Conservation (phyloP, 2,329 filamentous ascomycete genomes). For the Microcera coccophila region DNA sequence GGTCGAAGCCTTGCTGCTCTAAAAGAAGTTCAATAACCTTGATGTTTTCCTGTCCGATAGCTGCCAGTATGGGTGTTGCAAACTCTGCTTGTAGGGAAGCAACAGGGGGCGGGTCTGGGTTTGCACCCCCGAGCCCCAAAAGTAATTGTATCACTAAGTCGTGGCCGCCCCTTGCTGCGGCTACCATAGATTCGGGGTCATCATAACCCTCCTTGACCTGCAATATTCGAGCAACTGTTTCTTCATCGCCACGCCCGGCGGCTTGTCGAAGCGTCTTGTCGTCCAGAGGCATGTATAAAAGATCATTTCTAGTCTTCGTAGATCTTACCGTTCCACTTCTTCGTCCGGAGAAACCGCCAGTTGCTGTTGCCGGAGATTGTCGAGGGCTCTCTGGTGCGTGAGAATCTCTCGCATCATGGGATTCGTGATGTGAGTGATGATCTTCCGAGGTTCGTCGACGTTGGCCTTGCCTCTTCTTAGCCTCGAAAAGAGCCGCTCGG, state of each 20-base stretch:
- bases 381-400: conserved; percentile 57
- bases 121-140: conserved; percentile 62
- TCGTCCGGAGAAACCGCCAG: conserved; percentile 39
- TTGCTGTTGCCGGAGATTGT: conserved; percentile 47
- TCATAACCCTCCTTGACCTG: conserved; percentile 59
- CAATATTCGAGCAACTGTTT: conserved; percentile 58
- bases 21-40: conserved; percentile 79
- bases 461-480: conserved; percentile 53
- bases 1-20: conserved; percentile 74
- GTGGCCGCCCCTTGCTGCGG: conserved; percentile 87
- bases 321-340: conserved; percentile 55
- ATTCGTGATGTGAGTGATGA: conserved; percentile 41
- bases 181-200: conserved; percentile 84
- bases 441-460: conserved; percentile 57
- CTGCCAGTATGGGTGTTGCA: conserved; percentile 88
- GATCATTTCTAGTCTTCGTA: conserved; percentile 61
- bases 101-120: conserved; percentile 66
- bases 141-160: conserved; percentile 79
- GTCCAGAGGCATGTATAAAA: conserved; percentile 60
- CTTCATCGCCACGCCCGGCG: conserved; percentile 58
- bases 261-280: conserved; percentile 59
- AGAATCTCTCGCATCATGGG: conserved; percentile 50
- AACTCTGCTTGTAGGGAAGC: conserved; percentile 60
- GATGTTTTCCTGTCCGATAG: conserved; percentile 84
- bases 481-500: conserved; percentile 60